A percentile compares a stretch with the other conserved stretches of the same genome.
phyloP scores from a whole-genome alignment of 352 stramenopile species.

The Pythium graminicola region DNA sequence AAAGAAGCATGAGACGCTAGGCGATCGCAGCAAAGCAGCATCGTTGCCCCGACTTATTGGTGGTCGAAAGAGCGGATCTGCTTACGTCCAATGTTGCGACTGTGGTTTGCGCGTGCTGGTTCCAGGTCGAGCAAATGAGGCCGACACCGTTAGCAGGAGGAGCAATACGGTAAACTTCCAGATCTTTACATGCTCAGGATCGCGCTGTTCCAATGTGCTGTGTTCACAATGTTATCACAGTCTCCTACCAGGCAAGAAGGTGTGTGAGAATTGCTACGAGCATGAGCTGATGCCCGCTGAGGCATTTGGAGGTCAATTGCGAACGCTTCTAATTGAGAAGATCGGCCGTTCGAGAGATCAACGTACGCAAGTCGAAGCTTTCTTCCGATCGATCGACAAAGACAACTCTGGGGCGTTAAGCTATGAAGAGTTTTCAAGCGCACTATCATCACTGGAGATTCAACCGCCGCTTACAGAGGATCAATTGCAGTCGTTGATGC shows the following conservation, averaged over 20 bases:
- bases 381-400: conserved; percentile 52
- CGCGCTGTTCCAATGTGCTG: conserved; percentile 54
- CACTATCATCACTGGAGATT: conserved; percentile 40
- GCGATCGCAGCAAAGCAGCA: conserved; percentile 43
- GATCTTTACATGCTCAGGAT: conserved; percentile 36
- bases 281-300: conserved; percentile 46
- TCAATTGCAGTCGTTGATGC: conserved; percentile 43
- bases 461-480: conserved; percentile 43
- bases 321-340: conserved; percentile 58
- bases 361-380: conserved; percentile 30
- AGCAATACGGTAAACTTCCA: neutral
- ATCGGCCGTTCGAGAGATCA: conserved; percentile 36
- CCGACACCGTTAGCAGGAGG: neutral
- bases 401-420: conserved; percentile 58
- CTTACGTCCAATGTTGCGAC: conserved; percentile 48
- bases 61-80: conserved; percentile 59
- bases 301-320: conserved; percentile 53
- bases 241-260: conserved; percentile 40
- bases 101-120: conserved; percentile 38
- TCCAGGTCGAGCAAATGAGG: conserved; percentile 21
- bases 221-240: conserved; percentile 43
- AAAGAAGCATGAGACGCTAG: conserved; percentile 53
- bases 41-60: conserved; percentile 62
- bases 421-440: conserved; percentile 46
- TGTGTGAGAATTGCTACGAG: conserved; percentile 75